A percentile compares a stretch with the other conserved stretches of the same genome.
Conservation (phyloP, 2,329 filamentous ascomycete species). For the Biscogniauxia marginata region DNA sequence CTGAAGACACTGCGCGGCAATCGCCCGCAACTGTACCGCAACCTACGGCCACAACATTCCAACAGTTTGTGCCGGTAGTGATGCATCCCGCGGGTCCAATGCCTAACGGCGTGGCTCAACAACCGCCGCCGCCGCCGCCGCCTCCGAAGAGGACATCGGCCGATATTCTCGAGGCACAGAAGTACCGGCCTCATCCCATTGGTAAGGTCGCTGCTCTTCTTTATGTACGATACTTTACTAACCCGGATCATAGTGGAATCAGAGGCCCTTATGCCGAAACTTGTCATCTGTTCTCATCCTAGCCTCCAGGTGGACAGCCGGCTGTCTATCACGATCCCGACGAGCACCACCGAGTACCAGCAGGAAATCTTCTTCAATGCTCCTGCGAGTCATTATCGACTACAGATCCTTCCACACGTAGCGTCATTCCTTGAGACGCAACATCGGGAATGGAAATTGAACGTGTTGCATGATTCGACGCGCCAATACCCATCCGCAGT, state of each 20-base stretch:
- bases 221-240: conserved; percentile 4
- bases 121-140: conserved; percentile 17
- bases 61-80: conserved; percentile 27
- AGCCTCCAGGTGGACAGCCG: conserved; percentile 60
- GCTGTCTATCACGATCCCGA: conserved; percentile 62
- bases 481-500: conserved; percentile 49
- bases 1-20: conserved; percentile 35
- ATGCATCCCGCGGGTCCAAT: conserved; percentile 16
- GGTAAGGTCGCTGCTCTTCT: conserved; percentile 20
- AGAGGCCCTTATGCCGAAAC: conserved; percentile 31
- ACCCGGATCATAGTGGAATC: conserved; percentile 23
- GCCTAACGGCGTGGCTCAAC: conserved; percentile 20
- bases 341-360: conserved; percentile 64
- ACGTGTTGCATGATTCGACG: conserved; percentile 68
- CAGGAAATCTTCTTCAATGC: conserved; percentile 73
- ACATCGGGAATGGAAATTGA: conserved; percentile 71
- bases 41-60: conserved; percentile 27
- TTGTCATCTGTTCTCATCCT: conserved; percentile 50
- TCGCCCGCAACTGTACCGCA: conserved; percentile 33
- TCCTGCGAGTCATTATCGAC: conserved; percentile 63
- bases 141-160: conserved; percentile 29
- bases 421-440: conserved; percentile 58
- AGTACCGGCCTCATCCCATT: conserved; percentile 30
- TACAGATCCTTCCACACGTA: conserved; percentile 69
- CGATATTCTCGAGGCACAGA: conserved; percentile 34